phyloP scores from a whole-genome alignment of 345 rosid species.

The Brassica incana region DNA sequence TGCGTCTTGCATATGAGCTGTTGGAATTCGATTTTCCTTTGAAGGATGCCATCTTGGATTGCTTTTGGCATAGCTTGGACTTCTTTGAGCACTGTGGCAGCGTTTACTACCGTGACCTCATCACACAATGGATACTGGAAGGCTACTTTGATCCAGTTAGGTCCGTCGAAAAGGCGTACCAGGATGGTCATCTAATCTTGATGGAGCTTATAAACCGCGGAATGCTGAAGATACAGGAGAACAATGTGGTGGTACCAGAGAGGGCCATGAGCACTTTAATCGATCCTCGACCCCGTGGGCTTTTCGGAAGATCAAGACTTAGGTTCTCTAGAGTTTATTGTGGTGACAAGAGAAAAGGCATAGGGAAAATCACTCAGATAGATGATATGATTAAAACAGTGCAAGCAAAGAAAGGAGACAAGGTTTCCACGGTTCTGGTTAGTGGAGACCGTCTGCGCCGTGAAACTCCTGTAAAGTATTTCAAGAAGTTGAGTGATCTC shows the following conservation, averaged over 20 bases:
- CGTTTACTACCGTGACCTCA: conserved; percentile 55
- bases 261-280: conserved; percentile 26
- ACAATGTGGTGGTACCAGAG: conserved; percentile 49
- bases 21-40: not conserved
- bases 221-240: conserved; percentile 50
- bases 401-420: conserved; percentile 23
- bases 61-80: conserved; percentile 55
- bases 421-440: conserved; percentile 44
- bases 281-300: conserved; percentile 42
- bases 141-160: conserved; percentile 52
- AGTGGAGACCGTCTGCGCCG: conserved; percentile 45
- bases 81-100: conserved; percentile 39
- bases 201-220: conserved; percentile 52
- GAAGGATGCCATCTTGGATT: conserved; percentile 28
- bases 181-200: conserved; percentile 46
- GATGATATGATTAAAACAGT: conserved; percentile 59
- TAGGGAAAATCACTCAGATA: conserved; percentile 46
- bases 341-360: conserved; percentile 25
- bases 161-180: conserved; percentile 46
- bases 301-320: conserved; percentile 29
- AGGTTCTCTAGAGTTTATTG: conserved; percentile 42
- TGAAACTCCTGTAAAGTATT: conserved; percentile 33
- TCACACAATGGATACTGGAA: conserved; percentile 68
- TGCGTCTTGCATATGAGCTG: not conserved
- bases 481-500: conserved; percentile 35